These are phyloP conservation scores for Dysphania ambrosioides DNA, from an alignment of 148 eudicot genomes.

Conservation along the genomic window DNA sequence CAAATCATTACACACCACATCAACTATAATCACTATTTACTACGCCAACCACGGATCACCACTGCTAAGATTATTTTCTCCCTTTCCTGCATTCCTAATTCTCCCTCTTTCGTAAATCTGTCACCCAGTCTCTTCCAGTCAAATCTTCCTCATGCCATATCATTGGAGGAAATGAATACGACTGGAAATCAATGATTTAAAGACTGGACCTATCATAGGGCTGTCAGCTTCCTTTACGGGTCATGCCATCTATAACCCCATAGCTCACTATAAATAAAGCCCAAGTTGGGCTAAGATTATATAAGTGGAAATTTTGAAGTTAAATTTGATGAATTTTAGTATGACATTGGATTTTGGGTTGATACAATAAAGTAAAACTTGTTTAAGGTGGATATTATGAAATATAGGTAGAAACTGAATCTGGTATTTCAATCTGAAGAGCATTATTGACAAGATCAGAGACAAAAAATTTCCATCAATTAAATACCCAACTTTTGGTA, in stretches of 20 bases:
- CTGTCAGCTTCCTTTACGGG: not conserved
- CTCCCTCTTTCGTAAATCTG: too few relatives aligned
- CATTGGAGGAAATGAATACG: too few relatives aligned
- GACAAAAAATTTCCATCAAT: not conserved
- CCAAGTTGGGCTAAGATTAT: not conserved
- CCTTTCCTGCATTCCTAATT: too few relatives aligned
- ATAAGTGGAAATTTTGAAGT: not conserved
- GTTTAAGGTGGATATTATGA: not conserved
- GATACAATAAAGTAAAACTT: not conserved
- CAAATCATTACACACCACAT: too few relatives aligned
- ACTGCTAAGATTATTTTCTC: too few relatives aligned
- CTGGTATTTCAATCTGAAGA: not conserved
- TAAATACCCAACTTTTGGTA: not conserved
- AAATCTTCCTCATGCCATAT: too few relatives aligned
- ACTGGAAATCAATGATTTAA: not conserved
- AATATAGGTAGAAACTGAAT: not conserved
- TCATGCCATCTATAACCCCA: not conserved
- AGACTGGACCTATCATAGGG: not conserved
- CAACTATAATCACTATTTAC: too few relatives aligned
- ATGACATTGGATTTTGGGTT: not conserved
- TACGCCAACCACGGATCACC: too few relatives aligned
- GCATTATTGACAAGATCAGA: not conserved
- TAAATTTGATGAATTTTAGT: not conserved
- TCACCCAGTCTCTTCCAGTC: too few relatives aligned
- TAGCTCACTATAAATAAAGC: not conserved